Percentiles rank a stretch among this genome's conserved stretches.
These are phyloP conservation scores for Aspergillus sparsus DNA, from an alignment of 495 filamentous ascomycete genomes.

Conservation along the genomic window DNA sequence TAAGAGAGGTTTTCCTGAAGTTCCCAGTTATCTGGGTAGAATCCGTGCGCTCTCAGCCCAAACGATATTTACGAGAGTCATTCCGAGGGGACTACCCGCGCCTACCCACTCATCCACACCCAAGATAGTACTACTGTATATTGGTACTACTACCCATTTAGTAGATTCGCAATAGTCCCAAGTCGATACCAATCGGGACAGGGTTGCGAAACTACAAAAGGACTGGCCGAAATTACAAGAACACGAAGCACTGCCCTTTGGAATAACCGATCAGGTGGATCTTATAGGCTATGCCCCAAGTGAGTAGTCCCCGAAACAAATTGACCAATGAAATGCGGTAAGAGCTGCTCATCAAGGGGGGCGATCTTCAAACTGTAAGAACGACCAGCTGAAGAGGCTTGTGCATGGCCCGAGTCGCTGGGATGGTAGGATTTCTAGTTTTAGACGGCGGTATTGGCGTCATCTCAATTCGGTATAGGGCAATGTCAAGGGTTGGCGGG, in stretches of 20 bases:
- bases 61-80: background rate
- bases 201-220: background rate
- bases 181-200: background rate
- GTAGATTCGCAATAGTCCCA: background rate
- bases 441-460: background rate
- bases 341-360: slow-evolving; percentile 6
- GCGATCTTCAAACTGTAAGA: slow-evolving; percentile 19
- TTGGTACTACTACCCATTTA: background rate
- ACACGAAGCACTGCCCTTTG: background rate
- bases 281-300: slow-evolving; percentile 21
- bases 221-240: background rate
- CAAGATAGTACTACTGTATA: too few relatives aligned
- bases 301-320: slow-evolving; percentile 6
- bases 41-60: slow-evolving; percentile 15
- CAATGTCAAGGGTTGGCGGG: background rate
- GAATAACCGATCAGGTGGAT: slow-evolving; percentile 19
- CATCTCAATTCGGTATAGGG: background rate
- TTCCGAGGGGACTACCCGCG: background rate
- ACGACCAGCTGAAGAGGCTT: slow-evolving; percentile 12
- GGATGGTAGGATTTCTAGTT: slow-evolving; percentile 10
- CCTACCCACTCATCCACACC: too few relatives aligned
- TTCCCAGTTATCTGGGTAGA: slow-evolving; percentile 13
- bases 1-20: background rate
- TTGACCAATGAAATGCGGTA: slow-evolving; percentile 13
- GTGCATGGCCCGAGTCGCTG: slow-evolving; percentile 20